These are phyloP conservation scores for Amaranthus palmeri DNA, from an alignment of 148 eudicot genomes.

Conservation along the genomic window DNA sequence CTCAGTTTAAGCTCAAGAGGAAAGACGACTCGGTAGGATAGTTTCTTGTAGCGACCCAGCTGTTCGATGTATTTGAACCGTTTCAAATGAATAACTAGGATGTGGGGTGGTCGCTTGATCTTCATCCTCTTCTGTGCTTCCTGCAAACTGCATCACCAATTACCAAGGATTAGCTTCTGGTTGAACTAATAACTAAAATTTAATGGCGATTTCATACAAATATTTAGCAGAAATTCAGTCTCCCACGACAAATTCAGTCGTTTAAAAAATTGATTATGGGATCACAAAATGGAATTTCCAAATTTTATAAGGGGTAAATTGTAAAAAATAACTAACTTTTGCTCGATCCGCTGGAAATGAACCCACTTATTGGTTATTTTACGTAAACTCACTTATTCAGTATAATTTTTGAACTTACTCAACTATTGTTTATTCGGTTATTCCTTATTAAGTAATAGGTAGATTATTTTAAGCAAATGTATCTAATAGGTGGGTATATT, in stretches of 20 bases:
- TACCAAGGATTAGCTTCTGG: constrained; percentile 15
- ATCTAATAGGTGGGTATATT: too few relatives aligned
- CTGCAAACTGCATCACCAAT: constrained; percentile 47
- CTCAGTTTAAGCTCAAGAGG: constrained; percentile 83
- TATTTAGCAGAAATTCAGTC: too few relatives aligned
- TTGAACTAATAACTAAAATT: background rate
- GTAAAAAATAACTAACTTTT: too few relatives aligned
- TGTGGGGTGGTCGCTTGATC: constrained; percentile 84
- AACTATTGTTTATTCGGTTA: too few relatives aligned
- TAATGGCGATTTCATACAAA: background rate
- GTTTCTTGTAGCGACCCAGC: constrained; percentile 75
- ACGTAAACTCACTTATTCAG: too few relatives aligned
- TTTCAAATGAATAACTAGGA: constrained; percentile 81
- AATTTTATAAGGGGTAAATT: too few relatives aligned
- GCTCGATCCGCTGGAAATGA: too few relatives aligned
- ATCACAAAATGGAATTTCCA: too few relatives aligned
- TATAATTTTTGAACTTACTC: too few relatives aligned
- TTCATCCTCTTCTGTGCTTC: constrained; percentile 96
- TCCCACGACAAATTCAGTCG: background rate
- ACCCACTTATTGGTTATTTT: too few relatives aligned
- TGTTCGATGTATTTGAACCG: constrained; percentile 86
- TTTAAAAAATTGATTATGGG: background rate
- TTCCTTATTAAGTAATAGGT: too few relatives aligned
- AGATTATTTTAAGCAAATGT: too few relatives aligned
- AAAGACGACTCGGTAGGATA: constrained; percentile 81